Percentiles rank a stretch among this genome's conserved stretches.
Evolutionary conservation across 768 basidiomycete genomes (phyloP).

Genomic region (Lyophyllum atratum): DNA sequence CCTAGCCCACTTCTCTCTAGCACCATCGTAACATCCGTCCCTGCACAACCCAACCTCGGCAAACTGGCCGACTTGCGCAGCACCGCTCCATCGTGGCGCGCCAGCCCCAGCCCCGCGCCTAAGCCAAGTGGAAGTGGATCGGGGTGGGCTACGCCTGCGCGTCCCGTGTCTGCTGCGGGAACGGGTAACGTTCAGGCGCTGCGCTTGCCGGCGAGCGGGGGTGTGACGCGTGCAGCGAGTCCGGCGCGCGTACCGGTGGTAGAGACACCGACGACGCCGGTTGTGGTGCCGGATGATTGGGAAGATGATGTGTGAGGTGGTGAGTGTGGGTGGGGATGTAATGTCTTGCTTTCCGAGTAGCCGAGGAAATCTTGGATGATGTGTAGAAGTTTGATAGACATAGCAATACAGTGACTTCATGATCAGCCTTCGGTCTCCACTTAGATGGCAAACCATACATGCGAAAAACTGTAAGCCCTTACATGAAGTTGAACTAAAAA

Average conservation of each 20-base stretch:
- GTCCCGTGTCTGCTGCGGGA: neutral
- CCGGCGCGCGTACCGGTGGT: constrained; percentile 3
- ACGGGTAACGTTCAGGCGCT: neutral
- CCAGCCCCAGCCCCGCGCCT: constrained; percentile 8
- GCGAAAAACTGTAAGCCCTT: no score
- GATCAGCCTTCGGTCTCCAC: no score
- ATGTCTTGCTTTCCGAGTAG: neutral
- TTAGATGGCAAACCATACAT: no score
- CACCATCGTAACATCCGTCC: constrained; percentile 29
- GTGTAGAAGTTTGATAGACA: no score
- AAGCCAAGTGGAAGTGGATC: neutral
- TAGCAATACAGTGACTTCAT: no score
- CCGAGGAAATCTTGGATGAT: no score
- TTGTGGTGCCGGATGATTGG: constrained; percentile 34
- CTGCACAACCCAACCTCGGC: constrained; percentile 47
- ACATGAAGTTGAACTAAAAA: no score
- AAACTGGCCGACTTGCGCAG: constrained; percentile 59
- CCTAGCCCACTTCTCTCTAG: constrained; percentile 72
- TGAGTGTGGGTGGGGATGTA: neutral
- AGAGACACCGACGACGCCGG: constrained; percentile 12
- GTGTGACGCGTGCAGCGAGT: constrained; percentile 11
- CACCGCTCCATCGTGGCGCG: constrained; percentile 24
- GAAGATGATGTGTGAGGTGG: constrained; percentile 32
- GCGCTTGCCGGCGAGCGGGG: constrained; percentile 5
- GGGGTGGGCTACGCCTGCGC: constrained; percentile 4